Percentiles rank a stretch among this genome's conserved stretches.
These are phyloP conservation scores for Zygosaccharomyces kombuchaensis DNA, from an alignment of 805 yeast species.

Conservation along the genomic window DNA sequence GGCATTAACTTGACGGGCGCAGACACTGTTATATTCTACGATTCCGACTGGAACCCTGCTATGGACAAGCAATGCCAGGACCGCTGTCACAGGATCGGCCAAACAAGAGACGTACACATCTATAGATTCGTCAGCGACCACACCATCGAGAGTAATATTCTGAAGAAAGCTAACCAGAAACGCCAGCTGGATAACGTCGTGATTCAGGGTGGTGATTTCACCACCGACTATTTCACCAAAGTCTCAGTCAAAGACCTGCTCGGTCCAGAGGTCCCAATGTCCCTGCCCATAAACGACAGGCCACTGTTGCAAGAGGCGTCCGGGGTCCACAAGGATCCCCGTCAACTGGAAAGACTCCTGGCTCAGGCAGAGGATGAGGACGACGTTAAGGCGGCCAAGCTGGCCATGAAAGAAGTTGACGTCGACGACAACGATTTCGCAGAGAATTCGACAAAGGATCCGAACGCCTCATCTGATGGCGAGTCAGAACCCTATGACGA, in stretches of 20 bases:
- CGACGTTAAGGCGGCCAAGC: constrained; percentile 81
- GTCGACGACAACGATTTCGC: constrained; percentile 83
- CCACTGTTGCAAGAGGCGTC: constrained; percentile 33
- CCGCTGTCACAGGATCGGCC: constrained; percentile 98
- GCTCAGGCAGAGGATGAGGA: constrained; percentile 96
- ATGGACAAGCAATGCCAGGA: constrained; percentile 99
- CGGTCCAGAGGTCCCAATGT: constrained; percentile 44
- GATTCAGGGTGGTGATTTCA: constrained; percentile 96
- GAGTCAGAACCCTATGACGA: constrained; percentile 29
- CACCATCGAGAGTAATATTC: constrained; percentile 92
- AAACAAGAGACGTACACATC: constrained; percentile 94
- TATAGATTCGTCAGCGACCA: constrained; percentile 93
- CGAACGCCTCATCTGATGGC: constrained; percentile 16
- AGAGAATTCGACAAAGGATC: constrained; percentile 37
- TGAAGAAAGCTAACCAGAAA: constrained; percentile 92
- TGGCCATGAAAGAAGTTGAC: constrained; percentile 80
- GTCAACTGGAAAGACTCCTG: constrained; percentile 54
- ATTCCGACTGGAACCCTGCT: constrained; percentile 99
- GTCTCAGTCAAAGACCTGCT: constrained; percentile 80
- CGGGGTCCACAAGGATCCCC: constrained; percentile 34
- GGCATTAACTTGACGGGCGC: constrained; percentile 98
- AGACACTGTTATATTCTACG: constrained; percentile 96
- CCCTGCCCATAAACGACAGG: constrained; percentile 38
- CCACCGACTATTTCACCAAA: constrained; percentile 91
- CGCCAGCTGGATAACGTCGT: constrained; percentile 89